Conservation (phyloP, 257 asterid genomes). For the Capsicum pubescens region DNA sequence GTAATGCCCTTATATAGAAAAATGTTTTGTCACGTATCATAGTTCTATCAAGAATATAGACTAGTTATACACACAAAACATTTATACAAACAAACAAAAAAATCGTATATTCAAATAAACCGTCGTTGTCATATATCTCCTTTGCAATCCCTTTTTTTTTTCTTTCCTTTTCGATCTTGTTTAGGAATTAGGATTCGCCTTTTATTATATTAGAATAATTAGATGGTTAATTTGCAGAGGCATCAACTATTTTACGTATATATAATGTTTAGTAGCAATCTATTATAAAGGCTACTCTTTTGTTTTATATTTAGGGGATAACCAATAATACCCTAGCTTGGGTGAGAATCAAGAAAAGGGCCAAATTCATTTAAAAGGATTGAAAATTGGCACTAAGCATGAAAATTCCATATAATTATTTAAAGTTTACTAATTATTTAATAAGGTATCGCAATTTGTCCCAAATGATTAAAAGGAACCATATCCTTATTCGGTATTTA, state of each 20-base stretch:
- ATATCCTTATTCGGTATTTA: slow-evolving; percentile 16
- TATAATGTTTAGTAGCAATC: slow-evolving; percentile 13
- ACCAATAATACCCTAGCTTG: background rate
- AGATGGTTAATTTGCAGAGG: background rate
- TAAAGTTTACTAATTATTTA: background rate
- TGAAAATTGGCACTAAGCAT: slow-evolving; percentile 16
- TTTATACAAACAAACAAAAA: background rate
- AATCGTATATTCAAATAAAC: background rate
- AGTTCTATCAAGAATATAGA: background rate
- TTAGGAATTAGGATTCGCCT: background rate
- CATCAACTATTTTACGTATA: background rate
- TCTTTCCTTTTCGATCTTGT: background rate
- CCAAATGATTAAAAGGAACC: slow-evolving; percentile 30
- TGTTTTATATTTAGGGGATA: slow-evolving; percentile 6
- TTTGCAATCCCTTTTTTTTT: background rate
- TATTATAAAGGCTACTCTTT: slow-evolving; percentile 7
- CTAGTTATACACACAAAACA: background rate
- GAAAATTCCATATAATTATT: background rate
- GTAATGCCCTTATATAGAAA: background rate
- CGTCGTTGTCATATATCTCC: slow-evolving; percentile 5
- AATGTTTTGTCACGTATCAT: background rate
- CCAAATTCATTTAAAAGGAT: slow-evolving; percentile 10
- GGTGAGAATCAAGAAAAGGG: background rate
- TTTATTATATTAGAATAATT: background rate
- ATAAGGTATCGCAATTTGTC: background rate